A percentile compares a stretch with the other conserved stretches of the same genome.
Evolutionary conservation across 768 basidiomycete species (phyloP).

Genomic region (Tulasnella sp.): DNA sequence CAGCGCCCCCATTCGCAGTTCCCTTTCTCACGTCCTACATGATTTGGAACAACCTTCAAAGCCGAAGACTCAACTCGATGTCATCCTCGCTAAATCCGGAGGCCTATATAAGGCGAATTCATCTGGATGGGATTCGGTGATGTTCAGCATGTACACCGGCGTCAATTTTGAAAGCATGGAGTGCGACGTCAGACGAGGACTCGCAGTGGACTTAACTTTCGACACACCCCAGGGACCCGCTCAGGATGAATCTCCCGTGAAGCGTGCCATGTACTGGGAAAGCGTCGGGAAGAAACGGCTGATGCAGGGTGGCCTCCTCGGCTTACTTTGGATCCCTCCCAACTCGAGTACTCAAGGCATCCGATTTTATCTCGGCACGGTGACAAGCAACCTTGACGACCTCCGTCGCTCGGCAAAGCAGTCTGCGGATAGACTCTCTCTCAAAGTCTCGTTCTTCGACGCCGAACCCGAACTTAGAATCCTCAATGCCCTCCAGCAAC

Average conservation of each 20-base stretch:
- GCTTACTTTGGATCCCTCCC: conserved; percentile 43
- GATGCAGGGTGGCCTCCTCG: conserved; percentile 57
- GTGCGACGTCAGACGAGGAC: conserved; percentile 34
- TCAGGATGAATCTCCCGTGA: conserved; percentile 34
- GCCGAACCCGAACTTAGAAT: conserved; percentile 44
- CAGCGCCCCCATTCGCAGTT: conserved; percentile 48
- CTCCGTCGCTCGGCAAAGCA: conserved; percentile 39
- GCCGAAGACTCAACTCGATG: conserved; percentile 13
- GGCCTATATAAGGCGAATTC: conserved; percentile 25
- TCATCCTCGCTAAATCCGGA: conserved; percentile 22
- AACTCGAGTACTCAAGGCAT: background rate
- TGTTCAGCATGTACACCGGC: conserved; percentile 26
- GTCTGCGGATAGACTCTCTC: conserved; percentile 32
- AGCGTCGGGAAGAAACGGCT: conserved; percentile 51
- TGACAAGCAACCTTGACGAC: conserved; percentile 40
- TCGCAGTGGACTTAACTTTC: conserved; percentile 42
- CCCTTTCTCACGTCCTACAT: conserved; percentile 42
- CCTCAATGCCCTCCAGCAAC: background rate
- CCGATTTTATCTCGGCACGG: conserved; percentile 46
- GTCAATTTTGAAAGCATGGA: conserved; percentile 16
- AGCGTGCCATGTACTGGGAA: conserved; percentile 54
- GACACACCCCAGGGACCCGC: conserved; percentile 53
- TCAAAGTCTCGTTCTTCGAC: conserved; percentile 59
- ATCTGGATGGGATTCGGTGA: conserved; percentile 16
- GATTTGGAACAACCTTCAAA: conserved; percentile 33